phyloP scores from a whole-genome alignment of 441 rosid genomes.

The Biscutella laevigata region DNA sequence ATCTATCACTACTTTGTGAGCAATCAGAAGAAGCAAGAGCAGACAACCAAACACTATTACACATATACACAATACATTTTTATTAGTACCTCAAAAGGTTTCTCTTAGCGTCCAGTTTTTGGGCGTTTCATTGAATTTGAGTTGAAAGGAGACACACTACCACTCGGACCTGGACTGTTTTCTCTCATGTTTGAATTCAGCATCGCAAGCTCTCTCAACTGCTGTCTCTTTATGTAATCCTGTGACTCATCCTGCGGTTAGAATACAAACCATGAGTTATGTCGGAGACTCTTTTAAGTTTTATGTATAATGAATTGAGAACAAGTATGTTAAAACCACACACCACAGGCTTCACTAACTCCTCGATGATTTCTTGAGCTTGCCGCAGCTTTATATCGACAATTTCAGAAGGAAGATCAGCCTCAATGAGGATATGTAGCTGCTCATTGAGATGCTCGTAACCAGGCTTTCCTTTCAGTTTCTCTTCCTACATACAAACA shows the following conservation, averaged over 20 bases:
- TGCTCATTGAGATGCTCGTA: slow-evolving; percentile 94
- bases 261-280: neutral
- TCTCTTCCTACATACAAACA: slow-evolving; percentile 59
- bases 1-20: slow-evolving; percentile 15
- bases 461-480: slow-evolving; percentile 84
- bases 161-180: slow-evolving; percentile 92
- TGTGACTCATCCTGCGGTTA: slow-evolving; percentile 76
- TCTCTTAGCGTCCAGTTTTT: slow-evolving; percentile 61
- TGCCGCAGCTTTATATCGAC: slow-evolving; percentile 81
- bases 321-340: slow-evolving; percentile 2
- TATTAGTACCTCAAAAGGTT: neutral
- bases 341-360: slow-evolving; percentile 94
- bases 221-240: slow-evolving; percentile 87
- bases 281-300: too few species aligned
- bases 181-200: slow-evolving; percentile 84
- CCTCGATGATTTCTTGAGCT: slow-evolving; percentile 94
- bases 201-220: slow-evolving; percentile 80
- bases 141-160: slow-evolving; percentile 82
- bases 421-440: slow-evolving; percentile 87
- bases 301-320: neutral
- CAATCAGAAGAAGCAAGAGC: slow-evolving; percentile 19
- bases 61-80: slow-evolving; percentile 13
- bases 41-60: slow-evolving; percentile 15
- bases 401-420: slow-evolving; percentile 77
- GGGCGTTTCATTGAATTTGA: slow-evolving; percentile 94